Conservation (phyloP, 106 monocot species). For the Dioscorea alata region DNA sequence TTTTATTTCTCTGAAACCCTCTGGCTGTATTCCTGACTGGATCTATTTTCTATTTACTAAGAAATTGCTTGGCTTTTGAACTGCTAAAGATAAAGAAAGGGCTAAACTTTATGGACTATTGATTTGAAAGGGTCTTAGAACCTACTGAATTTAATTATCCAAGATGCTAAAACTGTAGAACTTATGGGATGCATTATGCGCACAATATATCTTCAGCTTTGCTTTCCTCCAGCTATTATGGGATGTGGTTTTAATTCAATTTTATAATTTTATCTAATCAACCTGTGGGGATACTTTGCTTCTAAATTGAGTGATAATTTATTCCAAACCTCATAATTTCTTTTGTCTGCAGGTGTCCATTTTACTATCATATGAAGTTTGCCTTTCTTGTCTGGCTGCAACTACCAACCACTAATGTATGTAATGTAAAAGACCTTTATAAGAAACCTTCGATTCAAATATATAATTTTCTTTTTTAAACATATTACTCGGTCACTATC, state of each 20-base stretch:
- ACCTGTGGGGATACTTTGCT: not conserved
- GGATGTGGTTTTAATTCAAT: not conserved
- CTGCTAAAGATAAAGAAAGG: too few species aligned
- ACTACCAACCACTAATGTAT: slow-evolving; percentile 71
- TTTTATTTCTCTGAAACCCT: too few species aligned
- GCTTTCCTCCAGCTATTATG: not conserved
- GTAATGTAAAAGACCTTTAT: slow-evolving; percentile 6
- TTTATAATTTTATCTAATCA: not conserved
- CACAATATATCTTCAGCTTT: not conserved
- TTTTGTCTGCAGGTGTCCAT: slow-evolving; percentile 52
- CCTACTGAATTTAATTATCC: too few species aligned
- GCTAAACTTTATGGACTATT: too few species aligned
- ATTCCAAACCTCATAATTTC: not conserved
- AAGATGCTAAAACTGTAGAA: too few species aligned
- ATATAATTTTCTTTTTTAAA: too few species aligned
- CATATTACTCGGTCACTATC: too few species aligned
- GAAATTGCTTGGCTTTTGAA: too few species aligned
- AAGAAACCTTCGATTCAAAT: too few species aligned
- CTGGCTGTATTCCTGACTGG: too few species aligned
- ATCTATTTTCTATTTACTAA: too few species aligned
- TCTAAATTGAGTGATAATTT: not conserved
- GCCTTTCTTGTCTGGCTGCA: slow-evolving; percentile 95
- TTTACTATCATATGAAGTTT: slow-evolving; percentile 83
- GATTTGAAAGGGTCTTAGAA: too few species aligned
- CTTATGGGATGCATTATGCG: not conserved